phyloP scores from a whole-genome alignment of 2,329 filamentous ascomycete species.

The Polytolypa hystricis region DNA sequence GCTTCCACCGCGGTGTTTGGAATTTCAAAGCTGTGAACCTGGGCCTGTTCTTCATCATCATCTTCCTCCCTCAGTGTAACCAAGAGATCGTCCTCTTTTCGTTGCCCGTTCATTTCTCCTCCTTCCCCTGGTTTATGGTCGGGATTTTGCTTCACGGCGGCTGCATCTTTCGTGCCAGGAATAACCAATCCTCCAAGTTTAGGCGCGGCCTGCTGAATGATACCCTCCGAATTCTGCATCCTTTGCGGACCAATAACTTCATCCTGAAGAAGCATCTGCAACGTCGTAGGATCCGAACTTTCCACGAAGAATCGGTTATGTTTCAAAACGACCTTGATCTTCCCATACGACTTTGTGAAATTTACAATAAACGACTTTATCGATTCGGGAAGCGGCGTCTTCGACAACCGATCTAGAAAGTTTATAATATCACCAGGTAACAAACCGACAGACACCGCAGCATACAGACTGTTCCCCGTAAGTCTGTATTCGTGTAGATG shows the following conservation, averaged over 20 bases:
- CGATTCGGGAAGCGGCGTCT: constrained; percentile 72
- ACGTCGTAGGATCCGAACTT: constrained; percentile 73
- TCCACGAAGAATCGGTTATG: constrained; percentile 93
- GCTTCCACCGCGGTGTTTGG: constrained; percentile 68
- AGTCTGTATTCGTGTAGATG: constrained; percentile 91
- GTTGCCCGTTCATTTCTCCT: constrained; percentile 28
- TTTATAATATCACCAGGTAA: constrained; percentile 82
- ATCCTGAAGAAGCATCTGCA: constrained; percentile 80
- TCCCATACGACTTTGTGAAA: constrained; percentile 84
- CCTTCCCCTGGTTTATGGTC: constrained; percentile 24
- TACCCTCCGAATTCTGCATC: constrained; percentile 59
- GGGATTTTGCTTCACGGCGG: constrained; percentile 66
- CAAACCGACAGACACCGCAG: constrained; percentile 88
- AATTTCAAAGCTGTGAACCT: constrained; percentile 90
- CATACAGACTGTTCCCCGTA: constrained; percentile 86
- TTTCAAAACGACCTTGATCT: constrained; percentile 88
- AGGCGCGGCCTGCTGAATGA: constrained; percentile 71
- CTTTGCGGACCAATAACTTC: constrained; percentile 68
- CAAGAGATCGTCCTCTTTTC: constrained; percentile 57
- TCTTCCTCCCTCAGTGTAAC: constrained; percentile 62
- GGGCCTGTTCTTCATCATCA: constrained; percentile 73
- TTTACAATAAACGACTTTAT: constrained; percentile 70
- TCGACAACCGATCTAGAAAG: constrained; percentile 76
- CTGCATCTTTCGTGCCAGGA: constrained; percentile 86
- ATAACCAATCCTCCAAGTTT: constrained; percentile 84